Percentiles rank a stretch among this genome's conserved stretches.
Conservation (phyloP, 148 eudicot genomes). For the Dysphania ambrosioides region DNA sequence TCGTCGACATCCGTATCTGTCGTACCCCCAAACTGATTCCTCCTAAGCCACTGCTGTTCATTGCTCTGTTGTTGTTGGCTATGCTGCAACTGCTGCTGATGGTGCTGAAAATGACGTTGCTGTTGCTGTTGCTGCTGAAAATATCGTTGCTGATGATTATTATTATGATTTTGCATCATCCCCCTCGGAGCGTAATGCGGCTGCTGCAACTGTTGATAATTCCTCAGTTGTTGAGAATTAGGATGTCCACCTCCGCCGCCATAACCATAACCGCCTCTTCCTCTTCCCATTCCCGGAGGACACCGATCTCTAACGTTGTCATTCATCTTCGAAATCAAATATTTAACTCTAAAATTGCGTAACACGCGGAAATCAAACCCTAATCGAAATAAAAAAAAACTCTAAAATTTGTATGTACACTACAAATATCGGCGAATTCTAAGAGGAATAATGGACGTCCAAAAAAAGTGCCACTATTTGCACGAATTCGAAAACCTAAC, state of each 20-base stretch:
- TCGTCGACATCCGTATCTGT: slow-evolving; percentile 42
- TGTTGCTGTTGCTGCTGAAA: slow-evolving; percentile 32
- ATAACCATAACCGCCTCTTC: slow-evolving; percentile 22
- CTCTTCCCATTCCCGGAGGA: slow-evolving; percentile 36
- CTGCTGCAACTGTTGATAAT: slow-evolving; percentile 26
- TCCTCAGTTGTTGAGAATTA: slow-evolving; percentile 29
- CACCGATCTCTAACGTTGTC: slow-evolving; percentile 32
- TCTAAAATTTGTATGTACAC: slow-evolving; percentile 17
- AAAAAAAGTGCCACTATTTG: slow-evolving; percentile 35
- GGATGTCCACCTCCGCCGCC: slow-evolving; percentile 28
- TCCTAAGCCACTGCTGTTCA: slow-evolving; percentile 65
- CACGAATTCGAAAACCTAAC: neutral
- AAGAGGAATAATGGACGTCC: slow-evolving; percentile 30
- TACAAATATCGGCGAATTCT: slow-evolving; percentile 11
- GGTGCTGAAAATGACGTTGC: slow-evolving; percentile 13
- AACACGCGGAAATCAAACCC: slow-evolving; percentile 19
- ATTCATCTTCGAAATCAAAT: slow-evolving; percentile 20
- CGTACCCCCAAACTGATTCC: slow-evolving; percentile 42
- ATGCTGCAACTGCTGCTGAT: slow-evolving; percentile 14
- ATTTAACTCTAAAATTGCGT: slow-evolving; percentile 2
- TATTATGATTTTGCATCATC: slow-evolving; percentile 24
- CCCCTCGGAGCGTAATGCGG: slow-evolving; percentile 16
- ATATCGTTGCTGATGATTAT: slow-evolving; percentile 33
- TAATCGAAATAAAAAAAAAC: neutral
- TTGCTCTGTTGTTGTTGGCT: slow-evolving; percentile 3